These are phyloP conservation scores for Nyctanthes arbortristis DNA, from an alignment of 257 asterid genomes.

Conservation along the genomic window DNA sequence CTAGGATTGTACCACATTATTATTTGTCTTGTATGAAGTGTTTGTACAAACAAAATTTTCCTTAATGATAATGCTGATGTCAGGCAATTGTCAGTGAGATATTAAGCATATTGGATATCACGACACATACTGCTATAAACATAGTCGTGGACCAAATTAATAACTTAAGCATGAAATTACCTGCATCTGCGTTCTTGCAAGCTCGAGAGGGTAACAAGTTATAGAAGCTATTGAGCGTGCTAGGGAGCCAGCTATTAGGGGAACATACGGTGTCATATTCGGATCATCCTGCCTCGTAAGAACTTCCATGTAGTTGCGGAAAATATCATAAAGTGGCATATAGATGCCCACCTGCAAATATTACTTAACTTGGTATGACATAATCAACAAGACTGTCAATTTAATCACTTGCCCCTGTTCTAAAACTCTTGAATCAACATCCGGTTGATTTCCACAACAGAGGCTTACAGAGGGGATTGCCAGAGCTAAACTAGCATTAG, in stretches of 20 bases:
- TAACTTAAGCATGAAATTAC: slow-evolving; percentile 29
- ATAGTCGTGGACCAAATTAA: background rate
- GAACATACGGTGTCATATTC: slow-evolving; percentile 57
- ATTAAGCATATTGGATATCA: background rate
- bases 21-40: too few species aligned
- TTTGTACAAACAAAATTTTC: too few species aligned
- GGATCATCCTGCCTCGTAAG: slow-evolving; percentile 53
- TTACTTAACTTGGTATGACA: background rate
- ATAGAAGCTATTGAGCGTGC: slow-evolving; percentile 90
- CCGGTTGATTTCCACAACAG: background rate
- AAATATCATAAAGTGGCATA: slow-evolving; percentile 89
- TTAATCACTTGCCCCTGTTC: too few species aligned
- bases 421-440: slow-evolving; percentile 19
- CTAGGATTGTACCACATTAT: too few species aligned
- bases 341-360: slow-evolving; percentile 80
- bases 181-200: slow-evolving; percentile 97
- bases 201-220: slow-evolving; percentile 85
- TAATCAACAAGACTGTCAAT: background rate
- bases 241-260: slow-evolving; percentile 81
- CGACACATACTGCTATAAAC: background rate
- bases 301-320: slow-evolving; percentile 66
- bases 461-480: slow-evolving; percentile 89
- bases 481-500: slow-evolving; percentile 85
- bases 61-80: background rate
- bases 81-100: background rate